A percentile compares a stretch with the other conserved stretches of the same genome.
phyloP scores from a whole-genome alignment of 164 flowering plant genomes.

The Chimonanthus salicifolius region DNA sequence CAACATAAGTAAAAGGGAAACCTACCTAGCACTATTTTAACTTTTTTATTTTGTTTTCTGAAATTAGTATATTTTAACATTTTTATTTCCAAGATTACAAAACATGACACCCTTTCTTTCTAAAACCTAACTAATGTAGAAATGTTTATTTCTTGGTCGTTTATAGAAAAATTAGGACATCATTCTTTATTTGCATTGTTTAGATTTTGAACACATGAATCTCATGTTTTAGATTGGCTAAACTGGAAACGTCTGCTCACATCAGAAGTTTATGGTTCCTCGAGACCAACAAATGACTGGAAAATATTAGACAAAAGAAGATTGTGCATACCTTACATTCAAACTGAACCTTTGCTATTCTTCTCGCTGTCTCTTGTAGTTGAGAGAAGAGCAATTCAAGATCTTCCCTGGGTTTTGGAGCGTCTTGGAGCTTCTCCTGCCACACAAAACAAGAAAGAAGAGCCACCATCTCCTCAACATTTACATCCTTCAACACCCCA shows the following conservation, averaged over 20 bases:
- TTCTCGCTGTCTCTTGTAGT: conserved; percentile 84
- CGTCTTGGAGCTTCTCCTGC: conserved; percentile 92
- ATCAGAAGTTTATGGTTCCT: neutral
- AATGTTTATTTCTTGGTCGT: neutral
- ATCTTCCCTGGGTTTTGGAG: conserved; percentile 87
- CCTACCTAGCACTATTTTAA: no score
- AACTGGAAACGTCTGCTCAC: no score
- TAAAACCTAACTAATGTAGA: no score
- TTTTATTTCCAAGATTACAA: no score
- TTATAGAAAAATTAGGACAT: neutral
- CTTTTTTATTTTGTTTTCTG: no score
- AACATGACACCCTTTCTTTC: no score
- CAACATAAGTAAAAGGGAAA: no score
- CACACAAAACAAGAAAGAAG: conserved; percentile 98
- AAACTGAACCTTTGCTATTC: conserved; percentile 82
- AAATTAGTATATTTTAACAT: no score
- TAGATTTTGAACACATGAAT: no score
- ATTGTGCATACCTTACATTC: conserved; percentile 72
- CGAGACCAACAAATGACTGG: neutral
- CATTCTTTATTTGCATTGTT: neutral
- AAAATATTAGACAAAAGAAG: neutral
- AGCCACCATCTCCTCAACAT: conserved; percentile 86
- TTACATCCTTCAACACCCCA: conserved; percentile 79
- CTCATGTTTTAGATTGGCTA: no score
- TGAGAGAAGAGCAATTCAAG: conserved; percentile 80